Conservation (phyloP, 2,329 filamentous ascomycete genomes). For the Calycina marina region DNA sequence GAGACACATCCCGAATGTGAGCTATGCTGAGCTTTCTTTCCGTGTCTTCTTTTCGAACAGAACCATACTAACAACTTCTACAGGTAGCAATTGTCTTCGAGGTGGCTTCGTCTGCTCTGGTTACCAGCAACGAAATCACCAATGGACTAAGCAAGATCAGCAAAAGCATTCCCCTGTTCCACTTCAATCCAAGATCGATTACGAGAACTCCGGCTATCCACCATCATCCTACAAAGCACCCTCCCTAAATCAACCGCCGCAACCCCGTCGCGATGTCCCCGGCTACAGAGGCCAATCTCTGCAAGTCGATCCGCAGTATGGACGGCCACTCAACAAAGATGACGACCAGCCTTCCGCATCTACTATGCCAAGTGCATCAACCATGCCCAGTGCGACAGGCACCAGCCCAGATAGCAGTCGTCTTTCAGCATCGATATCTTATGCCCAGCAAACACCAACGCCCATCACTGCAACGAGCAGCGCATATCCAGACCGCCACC, state of each 20-base stretch:
- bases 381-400: too few species aligned
- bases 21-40: slow-evolving; percentile 23
- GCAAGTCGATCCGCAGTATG: slow-evolving; percentile 48
- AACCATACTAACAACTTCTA: slow-evolving; percentile 3
- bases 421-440: slow-evolving; percentile 37
- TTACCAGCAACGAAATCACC: slow-evolving; percentile 66
- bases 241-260: slow-evolving; percentile 14
- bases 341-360: slow-evolving; percentile 46
- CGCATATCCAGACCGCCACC: slow-evolving; percentile 20
- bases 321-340: slow-evolving; percentile 35
- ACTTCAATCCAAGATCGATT: slow-evolving; percentile 68
- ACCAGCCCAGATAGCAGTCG: slow-evolving; percentile 43
- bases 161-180: slow-evolving; percentile 56
- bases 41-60: background rate
- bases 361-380: slow-evolving; percentile 41
- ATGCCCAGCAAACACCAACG: slow-evolving; percentile 36
- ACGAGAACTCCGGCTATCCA: slow-evolving; percentile 35
- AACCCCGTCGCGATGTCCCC: slow-evolving; percentile 39
- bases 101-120: slow-evolving; percentile 86
- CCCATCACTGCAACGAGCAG: slow-evolving; percentile 39
- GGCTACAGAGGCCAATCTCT: slow-evolving; percentile 46
- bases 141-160: slow-evolving; percentile 64
- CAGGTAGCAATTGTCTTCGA: slow-evolving; percentile 78
- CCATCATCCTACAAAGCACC: slow-evolving; percentile 40
- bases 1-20: slow-evolving; percentile 85